These are phyloP conservation scores for Capronia americana DNA, from an alignment of 2,329 filamentous ascomycete genomes.

Conservation along the genomic window DNA sequence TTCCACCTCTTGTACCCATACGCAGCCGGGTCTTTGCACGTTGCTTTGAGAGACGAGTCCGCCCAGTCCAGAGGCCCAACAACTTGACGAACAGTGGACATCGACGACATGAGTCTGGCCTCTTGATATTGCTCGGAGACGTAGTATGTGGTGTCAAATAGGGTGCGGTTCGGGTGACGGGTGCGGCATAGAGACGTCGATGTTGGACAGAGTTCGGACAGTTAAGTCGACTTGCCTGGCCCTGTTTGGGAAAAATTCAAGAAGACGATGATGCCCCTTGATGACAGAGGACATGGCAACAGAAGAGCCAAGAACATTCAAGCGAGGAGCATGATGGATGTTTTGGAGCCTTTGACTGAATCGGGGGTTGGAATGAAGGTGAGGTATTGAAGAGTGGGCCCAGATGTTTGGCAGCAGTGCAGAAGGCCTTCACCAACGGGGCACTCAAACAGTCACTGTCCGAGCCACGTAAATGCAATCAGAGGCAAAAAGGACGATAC, in stretches of 20 bases:
- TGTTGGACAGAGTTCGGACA: conserved; percentile 8
- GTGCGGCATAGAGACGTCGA: conserved; percentile 20
- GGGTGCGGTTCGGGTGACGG: conserved; percentile 8
- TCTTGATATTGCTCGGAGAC: conserved; percentile 1
- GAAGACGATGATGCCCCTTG: conserved; percentile 6
- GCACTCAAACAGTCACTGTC: conserved; percentile 31
- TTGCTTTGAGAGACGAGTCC: conserved; percentile 19
- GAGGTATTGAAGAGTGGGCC: conserved; percentile 30
- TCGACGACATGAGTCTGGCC: conserved; percentile 30
- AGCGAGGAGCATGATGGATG: conserved; percentile 32
- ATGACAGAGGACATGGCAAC: conserved; percentile 28
- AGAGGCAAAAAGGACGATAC: conserved; percentile 20
- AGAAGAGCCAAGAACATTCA: conserved; percentile 23
- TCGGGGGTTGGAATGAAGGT: conserved; percentile 36
- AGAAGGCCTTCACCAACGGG: conserved; percentile 26
- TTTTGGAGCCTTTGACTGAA: conserved; percentile 34
- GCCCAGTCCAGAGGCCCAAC: conserved; percentile 28
- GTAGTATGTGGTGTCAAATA: conserved; percentile 14
- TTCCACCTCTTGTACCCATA: conserved; percentile 34
- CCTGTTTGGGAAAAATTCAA: conserved; percentile 10
- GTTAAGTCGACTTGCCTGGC: conserved; percentile 2
- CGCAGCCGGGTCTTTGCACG: conserved; percentile 17
- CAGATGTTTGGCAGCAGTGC: conserved; percentile 18
- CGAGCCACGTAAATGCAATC: conserved; percentile 23
- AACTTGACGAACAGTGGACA: conserved; percentile 26